Evolutionary conservation across 257 asterid genomes (phyloP), one percentile per base, ranked within the genome.

Genomic region (Gynochthodes officinalis): DNA sequence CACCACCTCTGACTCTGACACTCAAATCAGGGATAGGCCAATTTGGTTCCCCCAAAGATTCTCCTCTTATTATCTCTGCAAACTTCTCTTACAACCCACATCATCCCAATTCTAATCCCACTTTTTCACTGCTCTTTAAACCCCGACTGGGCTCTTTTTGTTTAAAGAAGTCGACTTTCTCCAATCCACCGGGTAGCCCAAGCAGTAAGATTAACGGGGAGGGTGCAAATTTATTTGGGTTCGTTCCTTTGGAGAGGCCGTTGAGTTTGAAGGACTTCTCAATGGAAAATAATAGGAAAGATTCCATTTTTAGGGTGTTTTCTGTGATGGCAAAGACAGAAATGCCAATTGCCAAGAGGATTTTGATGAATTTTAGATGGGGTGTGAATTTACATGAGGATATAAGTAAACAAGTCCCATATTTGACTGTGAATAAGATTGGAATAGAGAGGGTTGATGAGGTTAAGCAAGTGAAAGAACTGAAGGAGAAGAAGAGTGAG

Each of bases 21-120:
- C 91, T 90, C 48, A 93, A 86, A 79, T 93, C 98, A 13, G 96
- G 97, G 37, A 85, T 90, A n/a, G 96, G 98, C 35, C 77, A 87
- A 33, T 89, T 82, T 60, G 98, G 98, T 18, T 93, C 98, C 23
- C 95, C 98, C 28, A 86, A 75, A 46, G 84, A 82, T 70, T 90
- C 96, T 16, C 97, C 96, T 23, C 86, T 93, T 53, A 73, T 84
- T 50, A 85, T 93, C 74, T 85, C 96, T 30, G 98, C 97, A 60
- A 79, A 83, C 67, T 88, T 93, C 80, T 84, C 96, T 49, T 89
- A 87, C 82, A 82, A 86, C 72, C 96, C 96, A 1, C 64, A 83
- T 4, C 79, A 77, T 48, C 85, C 86, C 69, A 63, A 70, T 60
- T 87, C 87, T 1, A 82, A 75, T 81, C 97, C 98, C 25, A 86